Evolutionary conservation across 352 stramenopile species (phyloP).

Genomic region (Saprolegnia parasitica): DNA sequence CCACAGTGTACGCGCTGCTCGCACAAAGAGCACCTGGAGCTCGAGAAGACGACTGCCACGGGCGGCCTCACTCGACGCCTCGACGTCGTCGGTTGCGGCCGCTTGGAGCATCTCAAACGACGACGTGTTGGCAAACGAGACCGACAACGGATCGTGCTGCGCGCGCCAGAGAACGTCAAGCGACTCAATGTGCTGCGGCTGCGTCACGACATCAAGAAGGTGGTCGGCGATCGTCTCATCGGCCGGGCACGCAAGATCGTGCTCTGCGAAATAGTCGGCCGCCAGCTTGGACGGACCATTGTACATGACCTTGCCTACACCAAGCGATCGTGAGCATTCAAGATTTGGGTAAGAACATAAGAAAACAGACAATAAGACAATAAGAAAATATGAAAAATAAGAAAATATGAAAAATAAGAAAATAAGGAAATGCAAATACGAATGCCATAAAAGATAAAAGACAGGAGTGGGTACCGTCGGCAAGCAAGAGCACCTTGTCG

Average conservation of each 20-base stretch:
- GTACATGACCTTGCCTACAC: slow-evolving; percentile 25
- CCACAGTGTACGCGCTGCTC: slow-evolving; percentile 65
- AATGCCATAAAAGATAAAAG: too few species aligned
- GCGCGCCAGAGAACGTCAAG: slow-evolving; percentile 33
- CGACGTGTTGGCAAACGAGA: slow-evolving; percentile 6
- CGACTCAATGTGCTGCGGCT: slow-evolving; percentile 56
- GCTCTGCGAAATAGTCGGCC: slow-evolving; percentile 10
- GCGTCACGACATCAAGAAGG: slow-evolving; percentile 67
- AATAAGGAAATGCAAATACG: too few species aligned
- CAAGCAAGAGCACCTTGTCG: slow-evolving; percentile 88
- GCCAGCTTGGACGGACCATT: neutral
- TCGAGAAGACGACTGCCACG: slow-evolving; percentile 40
- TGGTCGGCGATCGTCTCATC: slow-evolving; percentile 82
- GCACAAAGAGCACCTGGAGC: slow-evolving; percentile 60
- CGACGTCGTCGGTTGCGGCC: neutral
- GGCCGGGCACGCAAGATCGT: slow-evolving; percentile 30
- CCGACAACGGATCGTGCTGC: neutral
- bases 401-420: slow-evolving; percentile 12
- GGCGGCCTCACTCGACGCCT: neutral
- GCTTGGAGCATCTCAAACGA: slow-evolving; percentile 9
- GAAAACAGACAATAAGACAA: too few species aligned
- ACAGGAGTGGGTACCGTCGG: slow-evolving; percentile 68
- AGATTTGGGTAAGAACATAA: neutral
- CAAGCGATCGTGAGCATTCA: neutral
- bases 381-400: neutral